A percentile compares a stretch with the other conserved stretches of the same genome.
Evolutionary conservation across 23 red algal genomes (phyloP).

Genomic region (Gracilaria gracilis): DNA sequence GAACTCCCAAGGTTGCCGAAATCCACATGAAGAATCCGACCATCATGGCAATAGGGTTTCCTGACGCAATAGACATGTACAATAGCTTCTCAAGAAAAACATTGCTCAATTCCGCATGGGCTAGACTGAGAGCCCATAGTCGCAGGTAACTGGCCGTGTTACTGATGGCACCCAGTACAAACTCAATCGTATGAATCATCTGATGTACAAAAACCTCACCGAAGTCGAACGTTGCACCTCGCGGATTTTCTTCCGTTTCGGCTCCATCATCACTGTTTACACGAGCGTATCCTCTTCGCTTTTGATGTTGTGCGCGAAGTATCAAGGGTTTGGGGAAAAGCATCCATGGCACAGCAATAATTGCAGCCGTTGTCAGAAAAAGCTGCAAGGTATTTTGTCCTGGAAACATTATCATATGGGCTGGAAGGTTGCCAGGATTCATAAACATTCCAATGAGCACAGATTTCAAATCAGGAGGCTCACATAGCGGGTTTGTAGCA

Average conservation of each 20-base stretch:
- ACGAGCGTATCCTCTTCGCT: slow-evolving; percentile 37
- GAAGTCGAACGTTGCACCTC: slow-evolving; percentile 80
- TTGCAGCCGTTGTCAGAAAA: slow-evolving; percentile 73
- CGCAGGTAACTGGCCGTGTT: slow-evolving; percentile 98
- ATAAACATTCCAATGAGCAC: slow-evolving; percentile 98
- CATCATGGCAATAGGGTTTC: slow-evolving; percentile 81
- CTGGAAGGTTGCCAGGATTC: slow-evolving; percentile 84
- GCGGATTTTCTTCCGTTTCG: slow-evolving; percentile 34
- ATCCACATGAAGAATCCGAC: slow-evolving; percentile 95
- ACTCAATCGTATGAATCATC: slow-evolving; percentile 99
- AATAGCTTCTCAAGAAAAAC: slow-evolving; percentile 98
- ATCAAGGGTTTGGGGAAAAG: slow-evolving; percentile 95
- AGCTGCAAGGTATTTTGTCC: slow-evolving; percentile 84
- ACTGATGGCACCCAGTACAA: slow-evolving; percentile 97
- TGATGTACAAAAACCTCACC: slow-evolving; percentile 95
- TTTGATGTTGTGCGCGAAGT: slow-evolving; percentile 69
- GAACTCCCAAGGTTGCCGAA: slow-evolving; percentile 87
- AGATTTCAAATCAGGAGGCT: slow-evolving; percentile 91
- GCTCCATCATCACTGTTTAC: slow-evolving; percentile 21
- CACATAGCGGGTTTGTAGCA: slow-evolving; percentile 72
- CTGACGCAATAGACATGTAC: slow-evolving; percentile 71
- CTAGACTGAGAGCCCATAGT: slow-evolving; percentile 94
- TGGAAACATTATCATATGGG: slow-evolving; percentile 75
- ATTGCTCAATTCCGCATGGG: slow-evolving; percentile 89
- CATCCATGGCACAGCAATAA: slow-evolving; percentile 98